These are phyloP conservation scores for Platismatia glauca DNA, from an alignment of 495 filamentous ascomycete species.

Conservation along the genomic window DNA sequence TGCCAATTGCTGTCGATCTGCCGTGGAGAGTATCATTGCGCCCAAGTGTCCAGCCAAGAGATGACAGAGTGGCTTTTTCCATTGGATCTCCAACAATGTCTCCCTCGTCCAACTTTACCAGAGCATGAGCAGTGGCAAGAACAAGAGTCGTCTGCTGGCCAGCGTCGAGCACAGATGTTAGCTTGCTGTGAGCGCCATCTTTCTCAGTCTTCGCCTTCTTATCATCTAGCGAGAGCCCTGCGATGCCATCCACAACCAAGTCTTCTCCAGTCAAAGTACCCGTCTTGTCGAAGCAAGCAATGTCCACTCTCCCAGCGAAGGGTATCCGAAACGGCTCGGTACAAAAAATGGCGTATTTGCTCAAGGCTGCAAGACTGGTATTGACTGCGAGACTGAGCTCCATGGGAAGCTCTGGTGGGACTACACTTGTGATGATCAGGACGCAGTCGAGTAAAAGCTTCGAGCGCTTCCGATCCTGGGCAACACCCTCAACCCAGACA, in stretches of 20 bases:
- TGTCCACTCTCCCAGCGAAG: constrained; percentile 87
- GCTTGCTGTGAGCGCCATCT: constrained; percentile 67
- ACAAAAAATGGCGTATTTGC: constrained; percentile 94
- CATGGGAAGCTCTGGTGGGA: constrained; percentile 96
- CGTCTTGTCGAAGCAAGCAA: constrained; percentile 98
- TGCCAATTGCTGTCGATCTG: constrained; percentile 39
- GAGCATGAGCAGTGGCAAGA: constrained; percentile 86
- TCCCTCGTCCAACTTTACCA: constrained; percentile 93
- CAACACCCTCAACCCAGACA: constrained; percentile 94
- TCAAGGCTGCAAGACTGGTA: constrained; percentile 91
- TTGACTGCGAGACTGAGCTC: constrained; percentile 96
- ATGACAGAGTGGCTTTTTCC: constrained; percentile 89
- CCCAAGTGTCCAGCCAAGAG: constrained; percentile 85
- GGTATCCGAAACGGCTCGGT: constrained; percentile 99
- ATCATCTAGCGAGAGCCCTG: constrained; percentile 68
- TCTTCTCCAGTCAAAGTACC: constrained; percentile 96
- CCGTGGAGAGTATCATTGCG: constrained; percentile 71
- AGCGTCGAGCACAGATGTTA: constrained; percentile 55
- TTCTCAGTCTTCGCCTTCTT: constrained; percentile 58
- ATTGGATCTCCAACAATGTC: constrained; percentile 97
- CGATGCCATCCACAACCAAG: constrained; percentile 93
- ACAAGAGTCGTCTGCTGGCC: constrained; percentile 81
- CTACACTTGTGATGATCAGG: constrained; percentile 93
- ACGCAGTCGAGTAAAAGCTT: constrained; percentile 97
- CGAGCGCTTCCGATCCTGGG: constrained; percentile 85